Base-by-base conservation (phyloP, 495 filamentous ascomycete species). In the Penicillium waksmanii region DNA sequence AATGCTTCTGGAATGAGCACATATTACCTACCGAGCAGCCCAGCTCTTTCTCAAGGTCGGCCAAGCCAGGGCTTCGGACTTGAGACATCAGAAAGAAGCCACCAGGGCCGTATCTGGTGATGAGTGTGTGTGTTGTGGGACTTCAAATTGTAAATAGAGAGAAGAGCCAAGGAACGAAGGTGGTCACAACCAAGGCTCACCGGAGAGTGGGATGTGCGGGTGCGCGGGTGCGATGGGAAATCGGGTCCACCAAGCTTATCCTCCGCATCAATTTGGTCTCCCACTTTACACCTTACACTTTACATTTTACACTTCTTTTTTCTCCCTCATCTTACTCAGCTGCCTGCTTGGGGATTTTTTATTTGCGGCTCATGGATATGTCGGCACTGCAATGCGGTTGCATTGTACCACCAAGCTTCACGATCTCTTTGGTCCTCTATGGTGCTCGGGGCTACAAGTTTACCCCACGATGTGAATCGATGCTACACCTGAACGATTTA, bases 1-100 rank as follows among this genome's bases (percentile, higher is more conserved):
- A 47, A 69, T 44, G 53, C 23, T 57, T 61, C 55, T 56, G 51
- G 56, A 64, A 62, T 27, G 43, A n/a, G 50, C 25, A 44, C 51
- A 81, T 89, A 76, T 27, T 50, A 81, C 89, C 75, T 82, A 97
- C 93, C 63, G 93, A 96, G 74, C 93, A 97, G 1, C 87, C 92
- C 74, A 97, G 76, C 80, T 97, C 92, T 68, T 88, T 91, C 76
- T 96, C 93, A 51, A 96, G 78, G 67, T 90, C 90, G 44, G 71
- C 70, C 55, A 77, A 53, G 17, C 73, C 73, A 58, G 74, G 69
- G 52, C 69, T 64, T 55, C 67, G 65, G 17, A 58, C 63, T 68
- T 62, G 59, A 58, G 68, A 60, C 68, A 71, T 71, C 58, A 38
- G 51, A 59, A 23, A 48, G 46, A 48, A 48, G 46, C 46, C 46